Base-by-base conservation (phyloP, 257 asterid genomes). In the Asclepias syriaca region DNA sequence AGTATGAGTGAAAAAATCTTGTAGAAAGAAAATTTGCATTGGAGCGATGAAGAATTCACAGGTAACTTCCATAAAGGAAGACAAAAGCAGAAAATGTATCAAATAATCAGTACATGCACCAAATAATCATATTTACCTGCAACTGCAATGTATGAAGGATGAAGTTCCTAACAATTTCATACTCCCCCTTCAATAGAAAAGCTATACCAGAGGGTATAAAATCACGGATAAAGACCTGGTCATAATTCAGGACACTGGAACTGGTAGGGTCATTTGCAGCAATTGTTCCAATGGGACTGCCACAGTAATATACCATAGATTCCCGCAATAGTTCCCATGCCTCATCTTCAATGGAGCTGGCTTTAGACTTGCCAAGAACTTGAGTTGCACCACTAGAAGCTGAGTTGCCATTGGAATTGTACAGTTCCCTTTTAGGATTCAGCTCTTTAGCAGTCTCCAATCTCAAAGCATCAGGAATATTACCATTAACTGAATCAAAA, bases 141-240 rank as follows among this genome's bases (percentile, higher is more conserved):
- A 88, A 82, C 83, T 88, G 96, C 83, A 89, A 89, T 32, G 96
- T 87, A 79, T 89, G 89, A 73, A 89, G 89, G 74, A 89, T 79
- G 75, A 89, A 89, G 78, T 89, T 89, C 63, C 96, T 92, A 73
- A 89, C 96, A 79, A 89, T 85, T 21, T 87, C 96, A 77, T 87
- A 84, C 59, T 88, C 95, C 70, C 92, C 90, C 81, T 88, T 86
- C 84, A 88, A 78, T 27, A 88, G 84, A 77, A 88, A 88, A 76
- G 95, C 95, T 24, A 88, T 77, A 49, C 95, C 95, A 79, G 95
- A 88, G 53, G 95, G 90, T 69, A 86, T 79, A 81, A 88, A 88
- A 79, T 88, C 95, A 46, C 95, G 92, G 75, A 88, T 85, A 74
- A 88, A 88, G 71, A 88, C 92, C 56, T 88, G 95, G 57, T 88